phyloP scores from a whole-genome alignment of 2,329 filamentous ascomycete genomes.

The Chrysoporthe cubensis region DNA sequence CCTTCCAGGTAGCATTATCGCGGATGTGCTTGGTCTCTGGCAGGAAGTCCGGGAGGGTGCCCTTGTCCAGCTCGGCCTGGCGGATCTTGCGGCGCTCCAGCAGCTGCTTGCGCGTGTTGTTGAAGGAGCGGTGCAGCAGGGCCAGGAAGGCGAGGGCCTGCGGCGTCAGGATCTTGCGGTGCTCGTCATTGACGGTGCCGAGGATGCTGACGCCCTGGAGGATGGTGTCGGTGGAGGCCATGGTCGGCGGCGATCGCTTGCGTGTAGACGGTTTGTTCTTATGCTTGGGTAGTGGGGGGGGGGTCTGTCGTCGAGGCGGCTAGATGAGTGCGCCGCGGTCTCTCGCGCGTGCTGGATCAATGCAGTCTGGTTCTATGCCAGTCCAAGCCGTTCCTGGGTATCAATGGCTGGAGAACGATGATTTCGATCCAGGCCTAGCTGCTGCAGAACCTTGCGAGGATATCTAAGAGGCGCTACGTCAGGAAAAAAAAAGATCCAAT shows the following conservation, averaged over 20 bases:
- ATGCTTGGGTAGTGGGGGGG: background rate
- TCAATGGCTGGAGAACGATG: background rate
- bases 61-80: conserved; percentile 92
- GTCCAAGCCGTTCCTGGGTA: background rate
- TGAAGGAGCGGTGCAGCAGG: conserved; percentile 93
- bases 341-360: background rate
- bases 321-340: background rate
- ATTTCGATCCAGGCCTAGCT: conserved; percentile 15
- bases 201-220: conserved; percentile 88
- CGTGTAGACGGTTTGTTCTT: background rate
- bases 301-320: background rate
- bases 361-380: background rate
- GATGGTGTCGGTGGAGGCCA: conserved; percentile 74
- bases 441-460: background rate
- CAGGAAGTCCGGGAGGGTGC: conserved; percentile 87
- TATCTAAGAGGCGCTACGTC: background rate
- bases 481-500: background rate
- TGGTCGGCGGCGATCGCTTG: conserved; percentile 43
- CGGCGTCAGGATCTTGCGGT: conserved; percentile 90
- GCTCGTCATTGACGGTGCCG: conserved; percentile 74
- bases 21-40: conserved; percentile 95
- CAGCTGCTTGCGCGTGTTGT: conserved; percentile 82
- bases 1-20: conserved; percentile 92
- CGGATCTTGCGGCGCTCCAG: conserved; percentile 84
- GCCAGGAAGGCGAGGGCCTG: conserved; percentile 90